Percentiles rank a stretch among this genome's conserved stretches.
These are phyloP conservation scores for Pisolithus marmoratus DNA, from an alignment of 768 basidiomycete species.

Conservation along the genomic window DNA sequence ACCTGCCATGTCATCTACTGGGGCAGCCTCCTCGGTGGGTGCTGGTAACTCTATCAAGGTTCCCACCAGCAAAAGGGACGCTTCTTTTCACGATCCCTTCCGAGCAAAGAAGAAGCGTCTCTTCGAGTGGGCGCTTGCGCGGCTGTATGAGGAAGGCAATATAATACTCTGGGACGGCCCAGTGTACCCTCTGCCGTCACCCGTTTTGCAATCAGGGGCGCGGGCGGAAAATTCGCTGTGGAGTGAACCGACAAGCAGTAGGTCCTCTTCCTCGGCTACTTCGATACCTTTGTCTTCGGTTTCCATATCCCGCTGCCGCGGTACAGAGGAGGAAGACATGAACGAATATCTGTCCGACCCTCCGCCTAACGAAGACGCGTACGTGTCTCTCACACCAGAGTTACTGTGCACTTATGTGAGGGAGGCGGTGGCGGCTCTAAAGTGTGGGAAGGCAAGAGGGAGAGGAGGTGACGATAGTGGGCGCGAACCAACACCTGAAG, in stretches of 20 bases:
- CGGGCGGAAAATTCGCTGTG: constrained; percentile 39
- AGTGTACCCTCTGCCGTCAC: constrained; percentile 29
- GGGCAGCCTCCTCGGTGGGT: neutral
- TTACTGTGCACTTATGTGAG: constrained; percentile 46
- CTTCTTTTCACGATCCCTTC: constrained; percentile 16
- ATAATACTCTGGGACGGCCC: constrained; percentile 72
- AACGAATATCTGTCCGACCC: constrained; percentile 58
- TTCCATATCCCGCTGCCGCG: constrained; percentile 20
- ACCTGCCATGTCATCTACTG: neutral
- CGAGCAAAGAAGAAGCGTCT: constrained; percentile 57
- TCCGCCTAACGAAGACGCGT: constrained; percentile 48
- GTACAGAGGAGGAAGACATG: constrained; percentile 30
- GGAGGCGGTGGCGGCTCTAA: constrained; percentile 32
- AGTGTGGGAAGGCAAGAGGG: constrained; percentile 2
- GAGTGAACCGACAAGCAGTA: constrained; percentile 33
- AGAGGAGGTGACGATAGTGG: constrained; percentile 7
- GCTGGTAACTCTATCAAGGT: neutral
- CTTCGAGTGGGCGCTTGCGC: constrained; percentile 58
- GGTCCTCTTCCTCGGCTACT: constrained; percentile 21
- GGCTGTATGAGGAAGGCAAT: constrained; percentile 65
- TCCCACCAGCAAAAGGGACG: neutral
- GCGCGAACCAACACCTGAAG: constrained; percentile 35
- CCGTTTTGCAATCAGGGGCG: neutral
- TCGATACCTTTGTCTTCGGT: constrained; percentile 27
- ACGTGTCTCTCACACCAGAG: constrained; percentile 51